These are phyloP conservation scores for Chalaropsis ovoidea DNA, from an alignment of 2,329 filamentous ascomycete species.

Conservation along the genomic window DNA sequence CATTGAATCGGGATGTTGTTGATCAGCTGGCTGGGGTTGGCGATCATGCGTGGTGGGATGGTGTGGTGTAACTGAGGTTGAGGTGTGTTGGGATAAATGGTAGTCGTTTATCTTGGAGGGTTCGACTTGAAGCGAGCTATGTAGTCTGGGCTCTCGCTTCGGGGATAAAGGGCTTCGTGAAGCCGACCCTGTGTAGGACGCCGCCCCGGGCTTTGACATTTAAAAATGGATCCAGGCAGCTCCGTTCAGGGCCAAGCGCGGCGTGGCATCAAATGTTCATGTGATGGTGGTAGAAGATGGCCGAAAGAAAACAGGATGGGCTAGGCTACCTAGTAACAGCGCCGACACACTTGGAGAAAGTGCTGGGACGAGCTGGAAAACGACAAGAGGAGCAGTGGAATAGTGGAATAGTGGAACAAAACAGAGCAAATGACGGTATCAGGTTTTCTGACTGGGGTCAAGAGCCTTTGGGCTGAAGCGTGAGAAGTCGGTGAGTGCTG, in stretches of 20 bases:
- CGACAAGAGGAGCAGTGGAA: not conserved
- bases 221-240: not conserved
- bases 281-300: not conserved
- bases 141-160: not conserved
- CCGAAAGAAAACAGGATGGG: not conserved
- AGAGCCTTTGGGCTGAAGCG: not conserved
- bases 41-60: not conserved
- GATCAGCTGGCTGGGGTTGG: not conserved
- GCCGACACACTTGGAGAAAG: not conserved
- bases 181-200: slow-evolving; percentile 5
- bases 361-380: not conserved
- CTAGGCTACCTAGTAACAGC: not conserved
- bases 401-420: no score
- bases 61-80: not conserved
- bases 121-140: slow-evolving; percentile 3
- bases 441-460: not conserved
- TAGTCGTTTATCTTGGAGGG: not conserved
- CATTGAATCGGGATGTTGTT: not conserved
- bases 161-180: slow-evolving; percentile 4
- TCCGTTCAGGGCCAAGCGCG: not conserved
- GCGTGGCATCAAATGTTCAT: not conserved
- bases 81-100: not conserved
- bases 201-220: slow-evolving; percentile 5
- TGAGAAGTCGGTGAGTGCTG: slow-evolving; percentile 7
- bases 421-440: not conserved